A percentile compares a stretch with the other conserved stretches of the same genome.
Evolutionary conservation across 441 rosid species (phyloP).

Genomic region (Populus trichocarpa): DNA sequence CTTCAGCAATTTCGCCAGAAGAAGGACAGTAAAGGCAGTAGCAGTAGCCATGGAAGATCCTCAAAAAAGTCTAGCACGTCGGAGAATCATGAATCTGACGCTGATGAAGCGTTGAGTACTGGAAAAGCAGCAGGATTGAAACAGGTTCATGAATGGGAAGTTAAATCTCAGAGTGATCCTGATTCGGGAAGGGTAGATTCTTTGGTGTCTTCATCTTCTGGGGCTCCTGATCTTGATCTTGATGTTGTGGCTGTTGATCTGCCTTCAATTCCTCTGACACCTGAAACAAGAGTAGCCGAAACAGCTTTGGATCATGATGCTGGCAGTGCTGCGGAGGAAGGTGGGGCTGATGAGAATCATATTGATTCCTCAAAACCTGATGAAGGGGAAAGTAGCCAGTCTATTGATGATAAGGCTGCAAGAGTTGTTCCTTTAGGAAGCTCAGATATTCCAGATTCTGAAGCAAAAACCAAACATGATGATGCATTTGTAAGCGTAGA

Average conservation of each 20-base stretch:
- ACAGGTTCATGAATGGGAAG: conserved; percentile 41
- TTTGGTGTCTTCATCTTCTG: conserved; percentile 31
- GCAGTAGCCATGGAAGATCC: conserved; percentile 75
- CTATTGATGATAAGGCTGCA: conserved; percentile 22
- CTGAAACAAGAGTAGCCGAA: conserved; percentile 26
- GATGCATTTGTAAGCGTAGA: conserved; percentile 6
- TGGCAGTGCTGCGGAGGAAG: conserved; percentile 25
- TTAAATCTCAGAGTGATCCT: conserved; percentile 30
- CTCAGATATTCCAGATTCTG: conserved; percentile 28
- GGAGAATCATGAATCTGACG: conserved; percentile 54
- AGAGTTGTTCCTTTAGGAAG: conserved; percentile 24
- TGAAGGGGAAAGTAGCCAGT: conserved; percentile 28
- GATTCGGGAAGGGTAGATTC: conserved; percentile 19
- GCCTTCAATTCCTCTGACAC: conserved; percentile 25
- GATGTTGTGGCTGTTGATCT: conserved; percentile 37
- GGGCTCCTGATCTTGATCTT: conserved; percentile 31
- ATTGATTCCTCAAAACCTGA: conserved; percentile 27
- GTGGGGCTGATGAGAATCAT: conserved; percentile 28
- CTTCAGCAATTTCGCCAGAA: conserved; percentile 98
- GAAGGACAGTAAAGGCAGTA: conserved; percentile 79
- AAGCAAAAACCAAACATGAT: conserved; percentile 36
- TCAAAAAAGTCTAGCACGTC: conserved; percentile 61
- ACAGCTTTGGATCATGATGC: conserved; percentile 21
- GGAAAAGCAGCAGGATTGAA: conserved; percentile 24
- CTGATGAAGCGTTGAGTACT: conserved; percentile 35